Conservation (phyloP, 257 asterid species). For the Gentiana macrophylla region DNA sequence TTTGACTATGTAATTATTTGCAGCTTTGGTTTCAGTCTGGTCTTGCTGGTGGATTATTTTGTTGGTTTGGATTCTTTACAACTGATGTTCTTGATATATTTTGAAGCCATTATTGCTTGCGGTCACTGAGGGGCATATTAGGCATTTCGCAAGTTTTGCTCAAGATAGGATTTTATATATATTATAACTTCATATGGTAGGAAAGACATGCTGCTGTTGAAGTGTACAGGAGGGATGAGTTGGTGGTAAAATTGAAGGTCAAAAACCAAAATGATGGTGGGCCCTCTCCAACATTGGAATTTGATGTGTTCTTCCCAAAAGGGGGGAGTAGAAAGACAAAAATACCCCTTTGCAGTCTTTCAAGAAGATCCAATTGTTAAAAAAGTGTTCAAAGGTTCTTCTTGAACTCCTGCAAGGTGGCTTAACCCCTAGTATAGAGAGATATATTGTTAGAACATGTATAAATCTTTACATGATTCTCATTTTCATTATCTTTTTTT, state of each 20-base stretch:
- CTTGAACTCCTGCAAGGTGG: conserved; percentile 49
- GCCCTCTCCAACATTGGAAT: conserved; percentile 18
- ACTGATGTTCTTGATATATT: background rate
- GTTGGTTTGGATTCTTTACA: conserved; percentile 4
- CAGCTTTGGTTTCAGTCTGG: conserved; percentile 5
- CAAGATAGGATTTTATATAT: conserved; percentile 5
- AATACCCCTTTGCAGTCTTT: conserved; percentile 38
- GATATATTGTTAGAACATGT: background rate
- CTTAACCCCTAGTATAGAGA: conserved; percentile 3
- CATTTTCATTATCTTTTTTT: too few relatives aligned
- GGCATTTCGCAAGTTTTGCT: conserved; percentile 15
- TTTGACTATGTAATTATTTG: background rate
- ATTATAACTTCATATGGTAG: conserved; percentile 14
- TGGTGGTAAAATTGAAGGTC: conserved; percentile 24
- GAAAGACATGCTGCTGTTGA: conserved; percentile 7
- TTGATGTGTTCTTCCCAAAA: conserved; percentile 29
- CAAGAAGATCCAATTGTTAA: conserved; percentile 57
- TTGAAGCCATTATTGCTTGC: background rate
- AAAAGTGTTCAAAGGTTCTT: conserved; percentile 32
- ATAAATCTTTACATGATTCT: too few relatives aligned
- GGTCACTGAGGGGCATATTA: background rate
- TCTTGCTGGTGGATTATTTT: conserved; percentile 11
- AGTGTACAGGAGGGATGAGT: conserved; percentile 7
- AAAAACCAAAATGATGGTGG: conserved; percentile 40
- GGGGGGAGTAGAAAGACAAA: conserved; percentile 22